Evolutionary conservation across 148 eudicot genomes (phyloP).

Genomic region (Amaranthus hypochondriacus): DNA sequence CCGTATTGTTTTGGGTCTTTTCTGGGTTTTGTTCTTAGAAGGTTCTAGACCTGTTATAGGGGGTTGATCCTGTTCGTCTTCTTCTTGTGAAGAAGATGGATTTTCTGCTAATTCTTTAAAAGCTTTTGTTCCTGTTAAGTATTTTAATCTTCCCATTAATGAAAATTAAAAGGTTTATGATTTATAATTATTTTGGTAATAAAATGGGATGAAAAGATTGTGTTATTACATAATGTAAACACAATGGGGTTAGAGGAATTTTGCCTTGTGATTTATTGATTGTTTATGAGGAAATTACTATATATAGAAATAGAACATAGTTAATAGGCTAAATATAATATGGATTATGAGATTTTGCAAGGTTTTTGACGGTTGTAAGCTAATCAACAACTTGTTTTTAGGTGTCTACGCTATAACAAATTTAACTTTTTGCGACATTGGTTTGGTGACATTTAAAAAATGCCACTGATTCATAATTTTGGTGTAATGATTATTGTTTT

Average conservation of each 20-base stretch:
- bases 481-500: too few relatives aligned
- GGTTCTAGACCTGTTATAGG: constrained; percentile 19
- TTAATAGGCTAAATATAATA: background rate
- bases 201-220: background rate
- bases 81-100: background rate
- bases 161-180: background rate
- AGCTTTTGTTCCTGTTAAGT: background rate
- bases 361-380: background rate
- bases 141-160: constrained; percentile 7
- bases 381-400: background rate
- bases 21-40: constrained; percentile 18
- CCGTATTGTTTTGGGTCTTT: constrained; percentile 17
- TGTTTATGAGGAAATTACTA: background rate
- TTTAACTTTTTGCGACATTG: too few relatives aligned
- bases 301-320: background rate
- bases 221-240: background rate
- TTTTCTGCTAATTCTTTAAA: background rate
- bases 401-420: too few relatives aligned
- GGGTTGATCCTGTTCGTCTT: background rate
- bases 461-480: too few relatives aligned
- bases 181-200: background rate
- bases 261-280: background rate
- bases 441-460: too few relatives aligned
- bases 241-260: background rate
- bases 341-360: background rate